phyloP scores from a whole-genome alignment of 1,284 basidiomycete genomes.

The Hymenochaete sp. region DNA sequence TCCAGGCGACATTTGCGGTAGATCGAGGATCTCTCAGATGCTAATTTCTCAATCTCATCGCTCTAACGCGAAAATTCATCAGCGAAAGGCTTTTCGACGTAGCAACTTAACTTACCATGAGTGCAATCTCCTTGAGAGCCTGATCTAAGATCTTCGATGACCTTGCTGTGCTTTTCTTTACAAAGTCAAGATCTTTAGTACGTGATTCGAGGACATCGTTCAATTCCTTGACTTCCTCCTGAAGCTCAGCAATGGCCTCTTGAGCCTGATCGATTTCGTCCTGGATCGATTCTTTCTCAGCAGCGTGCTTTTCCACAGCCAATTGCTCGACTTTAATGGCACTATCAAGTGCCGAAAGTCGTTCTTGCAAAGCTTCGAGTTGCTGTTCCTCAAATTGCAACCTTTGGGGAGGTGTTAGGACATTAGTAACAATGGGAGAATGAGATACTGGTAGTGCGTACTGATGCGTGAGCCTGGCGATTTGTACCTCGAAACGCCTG shows the following conservation, averaged over 20 bases:
- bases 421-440: slow-evolving; percentile 4
- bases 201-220: slow-evolving; percentile 61
- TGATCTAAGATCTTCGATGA: slow-evolving; percentile 76
- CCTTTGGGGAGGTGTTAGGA: slow-evolving; percentile 32
- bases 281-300: slow-evolving; percentile 51
- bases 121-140: slow-evolving; percentile 83
- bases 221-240: slow-evolving; percentile 52
- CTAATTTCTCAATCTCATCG: slow-evolving; percentile 87
- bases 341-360: slow-evolving; percentile 49
- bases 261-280: slow-evolving; percentile 61
- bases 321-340: slow-evolving; percentile 48
- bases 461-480: slow-evolving; percentile 84
- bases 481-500: slow-evolving; percentile 79
- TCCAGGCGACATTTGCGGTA: slow-evolving; percentile 93
- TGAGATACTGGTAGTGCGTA: slow-evolving; percentile 32
- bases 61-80: slow-evolving; percentile 45
- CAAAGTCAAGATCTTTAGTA: slow-evolving; percentile 64
- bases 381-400: slow-evolving; percentile 75
- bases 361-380: slow-evolving; percentile 52
- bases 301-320: slow-evolving; percentile 49
- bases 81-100: slow-evolving; percentile 7
- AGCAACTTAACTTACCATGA: slow-evolving; percentile 41
- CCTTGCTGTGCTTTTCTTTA: slow-evolving; percentile 64
- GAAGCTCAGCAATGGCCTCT: slow-evolving; percentile 48
- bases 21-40: slow-evolving; percentile 76